Evolutionary conservation across 169 alveolate species (phyloP).

Genomic region (Pseudocohnilembus persalinus): DNA sequence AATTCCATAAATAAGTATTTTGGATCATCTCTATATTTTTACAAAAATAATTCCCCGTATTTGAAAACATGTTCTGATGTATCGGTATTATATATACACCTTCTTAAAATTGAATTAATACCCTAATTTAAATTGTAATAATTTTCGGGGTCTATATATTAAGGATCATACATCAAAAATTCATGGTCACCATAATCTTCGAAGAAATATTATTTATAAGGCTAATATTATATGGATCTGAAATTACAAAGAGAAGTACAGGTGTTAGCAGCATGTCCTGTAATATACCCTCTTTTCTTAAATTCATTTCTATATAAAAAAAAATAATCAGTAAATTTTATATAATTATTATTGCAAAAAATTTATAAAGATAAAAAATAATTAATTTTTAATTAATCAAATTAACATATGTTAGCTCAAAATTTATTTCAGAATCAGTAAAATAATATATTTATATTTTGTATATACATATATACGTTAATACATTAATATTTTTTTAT

Average conservation of each 20-base stretch:
- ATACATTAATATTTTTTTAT: no score
- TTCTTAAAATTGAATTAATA: not conserved
- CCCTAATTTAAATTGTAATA: not conserved
- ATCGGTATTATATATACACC: not conserved
- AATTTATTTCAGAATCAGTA: no score
- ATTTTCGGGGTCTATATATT: not conserved
- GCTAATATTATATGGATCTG: not conserved
- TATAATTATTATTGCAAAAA: no score
- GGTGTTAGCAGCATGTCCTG: not conserved
- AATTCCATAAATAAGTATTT: not conserved
- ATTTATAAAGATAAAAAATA: no score
- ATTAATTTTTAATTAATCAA: no score
- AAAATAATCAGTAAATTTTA: no score
- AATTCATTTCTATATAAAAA: not conserved
- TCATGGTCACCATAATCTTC: not conserved
- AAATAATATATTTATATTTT: no score
- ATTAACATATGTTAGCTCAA: no score
- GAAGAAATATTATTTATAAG: not conserved
- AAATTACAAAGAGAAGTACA: not conserved
- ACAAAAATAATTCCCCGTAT: not conserved
- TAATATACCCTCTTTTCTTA: not conserved
- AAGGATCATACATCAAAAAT: not conserved
- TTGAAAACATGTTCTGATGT: not conserved
- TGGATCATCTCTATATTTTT: not conserved
- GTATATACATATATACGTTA: no score